These are phyloP conservation scores for Piper longum DNA, from an alignment of 164 flowering plant species.

Conservation along the genomic window DNA sequence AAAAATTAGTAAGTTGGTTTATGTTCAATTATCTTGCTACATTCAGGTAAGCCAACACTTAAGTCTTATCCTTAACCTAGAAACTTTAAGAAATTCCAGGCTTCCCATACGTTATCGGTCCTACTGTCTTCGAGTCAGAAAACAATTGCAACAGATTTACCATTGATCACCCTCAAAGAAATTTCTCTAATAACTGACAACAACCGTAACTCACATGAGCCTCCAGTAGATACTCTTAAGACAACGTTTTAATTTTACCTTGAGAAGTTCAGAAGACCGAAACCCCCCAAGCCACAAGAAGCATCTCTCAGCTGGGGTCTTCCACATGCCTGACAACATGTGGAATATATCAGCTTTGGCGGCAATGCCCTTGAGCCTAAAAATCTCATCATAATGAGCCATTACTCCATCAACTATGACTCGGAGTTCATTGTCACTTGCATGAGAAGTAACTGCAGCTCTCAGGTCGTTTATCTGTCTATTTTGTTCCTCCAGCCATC, in stretches of 20 bases:
- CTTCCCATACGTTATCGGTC: not conserved
- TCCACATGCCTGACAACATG: conserved; percentile 89
- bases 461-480: conserved; percentile 58
- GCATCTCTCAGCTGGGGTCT: conserved; percentile 90
- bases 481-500: conserved; percentile 87
- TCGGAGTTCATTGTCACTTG: conserved; percentile 67
- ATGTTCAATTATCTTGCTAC: no score
- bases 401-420: conserved; percentile 43
- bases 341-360: conserved; percentile 90
- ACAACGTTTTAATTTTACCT: conserved; percentile 26
- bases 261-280: conserved; percentile 83
- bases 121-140: not conserved
- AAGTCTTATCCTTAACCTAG: no score
- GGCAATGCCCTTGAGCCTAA: conserved; percentile 57
- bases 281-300: conserved; percentile 94
- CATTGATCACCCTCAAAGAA: not conserved
- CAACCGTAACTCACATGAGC: not conserved
- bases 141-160: not conserved
- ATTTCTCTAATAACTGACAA: not conserved
- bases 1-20: no score
- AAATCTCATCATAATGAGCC: conserved; percentile 58
- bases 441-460: conserved; percentile 75
- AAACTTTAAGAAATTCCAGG: no score
- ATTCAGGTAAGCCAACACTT: no score
- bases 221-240: not conserved